These are phyloP conservation scores for Colletotrichum lupini DNA, from an alignment of 2,329 filamentous ascomycete species.

Conservation along the genomic window DNA sequence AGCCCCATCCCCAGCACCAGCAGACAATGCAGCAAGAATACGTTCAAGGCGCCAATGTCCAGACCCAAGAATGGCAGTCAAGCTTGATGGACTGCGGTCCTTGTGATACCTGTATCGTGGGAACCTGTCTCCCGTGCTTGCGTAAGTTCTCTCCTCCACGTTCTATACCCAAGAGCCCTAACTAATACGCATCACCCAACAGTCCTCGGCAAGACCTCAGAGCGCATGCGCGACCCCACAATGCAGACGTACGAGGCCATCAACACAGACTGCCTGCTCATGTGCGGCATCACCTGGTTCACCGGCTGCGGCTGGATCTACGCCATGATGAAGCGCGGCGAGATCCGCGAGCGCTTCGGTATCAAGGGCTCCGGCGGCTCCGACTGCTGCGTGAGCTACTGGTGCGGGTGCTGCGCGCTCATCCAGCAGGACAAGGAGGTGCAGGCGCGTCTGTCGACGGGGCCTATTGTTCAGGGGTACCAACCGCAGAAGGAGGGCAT, in stretches of 20 bases:
- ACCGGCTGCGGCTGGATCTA: constrained; percentile 58
- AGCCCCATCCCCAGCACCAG: constrained; percentile 25
- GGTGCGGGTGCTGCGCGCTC: constrained; percentile 66
- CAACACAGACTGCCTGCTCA: constrained; percentile 56
- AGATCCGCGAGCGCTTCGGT: constrained; percentile 64
- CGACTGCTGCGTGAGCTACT: constrained; percentile 65
- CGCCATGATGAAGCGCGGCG: constrained; percentile 63
- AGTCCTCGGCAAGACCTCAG: constrained; percentile 57
- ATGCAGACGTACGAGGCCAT: constrained; percentile 50
- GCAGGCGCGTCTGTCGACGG: constrained; percentile 41
- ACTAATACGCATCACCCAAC: background rate
- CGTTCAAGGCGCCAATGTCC: constrained; percentile 26
- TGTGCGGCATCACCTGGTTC: constrained; percentile 49
- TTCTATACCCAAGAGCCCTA: background rate
- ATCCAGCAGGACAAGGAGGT: constrained; percentile 70
- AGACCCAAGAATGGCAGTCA: constrained; percentile 50
- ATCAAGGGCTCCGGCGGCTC: constrained; percentile 60
- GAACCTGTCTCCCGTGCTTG: constrained; percentile 55
- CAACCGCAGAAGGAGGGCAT: constrained; percentile 51
- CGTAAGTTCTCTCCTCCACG: constrained; percentile 45
- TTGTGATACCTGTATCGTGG: constrained; percentile 51
- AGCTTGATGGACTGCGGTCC: constrained; percentile 54
- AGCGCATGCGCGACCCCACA: constrained; percentile 56
- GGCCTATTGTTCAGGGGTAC: constrained; percentile 45
- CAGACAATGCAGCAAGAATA: constrained; percentile 33